Conservation (phyloP, 148 eudicot genomes). For the Chenopodium album region DNA sequence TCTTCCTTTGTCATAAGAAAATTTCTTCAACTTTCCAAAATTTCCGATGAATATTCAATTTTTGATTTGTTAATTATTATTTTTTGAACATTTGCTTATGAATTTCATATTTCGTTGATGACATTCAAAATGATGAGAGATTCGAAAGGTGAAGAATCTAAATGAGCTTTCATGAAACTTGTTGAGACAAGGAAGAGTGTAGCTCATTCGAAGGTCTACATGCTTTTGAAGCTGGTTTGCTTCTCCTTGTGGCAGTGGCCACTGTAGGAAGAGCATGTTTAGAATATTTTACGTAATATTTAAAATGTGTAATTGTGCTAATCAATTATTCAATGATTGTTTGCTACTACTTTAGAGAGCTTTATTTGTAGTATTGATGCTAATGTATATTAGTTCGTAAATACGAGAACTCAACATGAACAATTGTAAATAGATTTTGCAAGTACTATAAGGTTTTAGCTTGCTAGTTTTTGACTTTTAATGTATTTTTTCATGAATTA, state of each 20-base stretch:
- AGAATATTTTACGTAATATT: background rate
- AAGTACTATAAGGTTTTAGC: no score
- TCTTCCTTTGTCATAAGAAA: background rate
- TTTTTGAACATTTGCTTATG: background rate
- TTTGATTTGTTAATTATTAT: background rate
- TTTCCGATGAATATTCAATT: background rate
- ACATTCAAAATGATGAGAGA: background rate
- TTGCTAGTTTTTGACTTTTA: no score
- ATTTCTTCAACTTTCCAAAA: background rate
- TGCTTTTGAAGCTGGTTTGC: background rate
- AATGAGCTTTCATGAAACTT: background rate
- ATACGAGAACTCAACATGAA: background rate
- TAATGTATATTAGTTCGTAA: background rate
- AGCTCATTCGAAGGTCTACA: background rate
- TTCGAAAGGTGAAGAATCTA: background rate
- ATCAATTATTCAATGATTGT: constrained; percentile 4
- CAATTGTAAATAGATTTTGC: background rate
- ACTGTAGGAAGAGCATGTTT: constrained; percentile 3
- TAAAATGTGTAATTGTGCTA: background rate
- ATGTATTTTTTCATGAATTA: no score
- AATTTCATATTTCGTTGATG: background rate
- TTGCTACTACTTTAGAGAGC: constrained; percentile 1
- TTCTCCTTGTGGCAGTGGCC: background rate
- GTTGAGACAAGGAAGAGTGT: background rate
- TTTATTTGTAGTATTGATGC: background rate